Evolutionary conservation across 331 rosid genomes (phyloP).

Genomic region (Malus hybrid): DNA sequence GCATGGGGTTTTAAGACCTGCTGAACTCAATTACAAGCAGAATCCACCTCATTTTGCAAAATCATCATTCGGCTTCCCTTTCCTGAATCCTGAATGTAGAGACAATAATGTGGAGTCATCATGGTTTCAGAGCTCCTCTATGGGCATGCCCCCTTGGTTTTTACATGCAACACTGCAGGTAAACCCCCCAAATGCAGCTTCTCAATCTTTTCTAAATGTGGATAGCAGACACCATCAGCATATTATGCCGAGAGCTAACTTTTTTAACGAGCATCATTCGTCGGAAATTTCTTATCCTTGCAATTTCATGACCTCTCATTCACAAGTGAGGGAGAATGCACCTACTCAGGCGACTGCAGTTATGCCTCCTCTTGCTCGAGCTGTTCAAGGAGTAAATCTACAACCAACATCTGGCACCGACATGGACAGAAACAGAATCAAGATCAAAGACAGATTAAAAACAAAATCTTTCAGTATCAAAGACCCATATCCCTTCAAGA

Average conservation of each 20-base stretch:
- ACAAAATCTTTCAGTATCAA: not conserved
- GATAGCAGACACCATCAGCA: constrained; percentile 37
- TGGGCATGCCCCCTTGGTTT: constrained; percentile 55
- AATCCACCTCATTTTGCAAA: constrained; percentile 35
- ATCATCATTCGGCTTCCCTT: constrained; percentile 56
- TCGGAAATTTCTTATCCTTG: constrained; percentile 36
- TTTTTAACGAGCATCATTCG: constrained; percentile 25
- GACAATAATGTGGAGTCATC: constrained; percentile 35
- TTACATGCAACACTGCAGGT: constrained; percentile 44
- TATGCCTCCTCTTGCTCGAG: constrained; percentile 31
- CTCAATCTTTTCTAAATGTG: constrained; percentile 31
- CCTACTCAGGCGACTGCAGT: constrained; percentile 26
- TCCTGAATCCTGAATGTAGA: constrained; percentile 47
- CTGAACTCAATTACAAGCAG: constrained; percentile 39
- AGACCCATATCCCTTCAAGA: constrained; percentile 41
- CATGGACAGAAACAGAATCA: constrained; percentile 31
- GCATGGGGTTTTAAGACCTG: constrained; percentile 29
- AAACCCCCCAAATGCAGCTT: constrained; percentile 17
- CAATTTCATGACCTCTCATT: constrained; percentile 34
- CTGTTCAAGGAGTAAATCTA: constrained; percentile 22
- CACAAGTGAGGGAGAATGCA: constrained; percentile 30
- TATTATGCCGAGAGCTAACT: constrained; percentile 32
- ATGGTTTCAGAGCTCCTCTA: constrained; percentile 43
- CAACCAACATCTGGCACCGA: constrained; percentile 25
- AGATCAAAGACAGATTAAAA: constrained; percentile 8